phyloP scores from a whole-genome alignment of 164 flowering plant species.

The Piper betle region DNA sequence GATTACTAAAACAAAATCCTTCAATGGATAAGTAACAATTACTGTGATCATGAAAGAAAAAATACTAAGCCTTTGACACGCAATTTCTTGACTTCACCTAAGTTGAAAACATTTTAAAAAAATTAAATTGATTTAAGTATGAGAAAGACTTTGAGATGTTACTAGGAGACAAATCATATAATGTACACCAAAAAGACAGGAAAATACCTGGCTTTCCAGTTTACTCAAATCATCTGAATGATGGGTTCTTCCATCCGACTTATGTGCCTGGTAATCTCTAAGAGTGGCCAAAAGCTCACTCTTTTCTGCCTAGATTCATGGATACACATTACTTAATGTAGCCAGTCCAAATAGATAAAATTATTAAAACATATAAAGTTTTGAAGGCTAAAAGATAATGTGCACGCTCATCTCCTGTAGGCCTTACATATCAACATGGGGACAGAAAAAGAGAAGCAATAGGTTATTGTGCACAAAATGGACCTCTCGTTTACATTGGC shows the following conservation, averaged over 20 bases:
- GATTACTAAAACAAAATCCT: too few relatives aligned
- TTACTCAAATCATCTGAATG: conserved; percentile 13
- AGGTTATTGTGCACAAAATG: too few relatives aligned
- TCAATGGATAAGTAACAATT: too few relatives aligned
- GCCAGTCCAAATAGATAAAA: not conserved
- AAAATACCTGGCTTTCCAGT: conserved; percentile 28
- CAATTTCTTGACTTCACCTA: too few relatives aligned
- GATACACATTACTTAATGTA: not conserved
- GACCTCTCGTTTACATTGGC: too few relatives aligned
- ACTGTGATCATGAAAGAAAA: too few relatives aligned
- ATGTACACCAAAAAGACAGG: not conserved
- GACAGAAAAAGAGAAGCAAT: too few relatives aligned
- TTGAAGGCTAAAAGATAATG: too few relatives aligned
- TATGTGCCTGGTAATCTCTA: conserved; percentile 14
- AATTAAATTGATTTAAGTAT: not conserved
- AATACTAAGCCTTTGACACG: too few relatives aligned
- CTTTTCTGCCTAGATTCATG: conserved; percentile 43
- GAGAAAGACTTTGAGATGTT: not conserved
- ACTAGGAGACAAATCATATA: not conserved
- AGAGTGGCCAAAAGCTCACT: conserved; percentile 40
- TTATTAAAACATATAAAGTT: too few relatives aligned
- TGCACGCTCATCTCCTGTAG: too few relatives aligned
- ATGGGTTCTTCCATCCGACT: conserved; percentile 13
- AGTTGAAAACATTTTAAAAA: not conserved
- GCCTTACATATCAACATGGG: too few relatives aligned